A percentile compares a stretch with the other conserved stretches of the same genome.
These are phyloP conservation scores for Eutypa lata DNA, from an alignment of 2,329 filamentous ascomycete genomes.

Conservation along the genomic window DNA sequence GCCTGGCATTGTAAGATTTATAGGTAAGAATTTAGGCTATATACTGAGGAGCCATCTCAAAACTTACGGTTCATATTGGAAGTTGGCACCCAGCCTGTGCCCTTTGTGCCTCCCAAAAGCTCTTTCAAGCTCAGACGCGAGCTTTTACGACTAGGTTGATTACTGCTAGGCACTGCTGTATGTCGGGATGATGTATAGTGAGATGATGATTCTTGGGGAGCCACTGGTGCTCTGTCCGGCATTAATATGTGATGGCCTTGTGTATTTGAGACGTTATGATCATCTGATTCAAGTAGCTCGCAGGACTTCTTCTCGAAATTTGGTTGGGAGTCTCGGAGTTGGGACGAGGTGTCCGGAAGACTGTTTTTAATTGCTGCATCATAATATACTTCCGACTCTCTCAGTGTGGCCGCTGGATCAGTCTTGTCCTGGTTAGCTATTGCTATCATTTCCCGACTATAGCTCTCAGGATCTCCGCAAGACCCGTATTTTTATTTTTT, in stretches of 20 bases:
- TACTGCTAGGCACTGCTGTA: slow-evolving; percentile 19
- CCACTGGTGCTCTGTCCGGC: neutral
- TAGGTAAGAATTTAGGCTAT: neutral
- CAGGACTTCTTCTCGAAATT: slow-evolving; percentile 1
- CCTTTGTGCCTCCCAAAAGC: slow-evolving; percentile 10
- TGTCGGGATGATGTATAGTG: slow-evolving; percentile 24
- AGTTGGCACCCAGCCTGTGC: slow-evolving; percentile 4
- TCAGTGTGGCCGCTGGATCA: neutral
- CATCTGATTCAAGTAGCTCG: neutral
- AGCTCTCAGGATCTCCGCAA: slow-evolving; percentile 5
- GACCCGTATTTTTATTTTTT: slow-evolving; percentile 13
- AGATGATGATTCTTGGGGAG: slow-evolving; percentile 16
- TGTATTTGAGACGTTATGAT: slow-evolving; percentile 6
- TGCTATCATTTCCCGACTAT: slow-evolving; percentile 1
- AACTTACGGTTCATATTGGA: slow-evolving; percentile 16
- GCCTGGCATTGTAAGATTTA: slow-evolving; percentile 15
- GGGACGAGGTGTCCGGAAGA: neutral
- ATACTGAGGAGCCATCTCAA: neutral
- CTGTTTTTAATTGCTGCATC: neutral
- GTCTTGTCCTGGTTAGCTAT: too few relatives aligned
- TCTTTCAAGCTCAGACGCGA: slow-evolving; percentile 16
- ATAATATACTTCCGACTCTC: neutral
- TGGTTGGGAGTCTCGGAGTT: neutral
- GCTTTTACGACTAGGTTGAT: slow-evolving; percentile 15
- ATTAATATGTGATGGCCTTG: neutral